Conservation (phyloP, 1,284 basidiomycete species). For the Termitomyces sp. region DNA sequence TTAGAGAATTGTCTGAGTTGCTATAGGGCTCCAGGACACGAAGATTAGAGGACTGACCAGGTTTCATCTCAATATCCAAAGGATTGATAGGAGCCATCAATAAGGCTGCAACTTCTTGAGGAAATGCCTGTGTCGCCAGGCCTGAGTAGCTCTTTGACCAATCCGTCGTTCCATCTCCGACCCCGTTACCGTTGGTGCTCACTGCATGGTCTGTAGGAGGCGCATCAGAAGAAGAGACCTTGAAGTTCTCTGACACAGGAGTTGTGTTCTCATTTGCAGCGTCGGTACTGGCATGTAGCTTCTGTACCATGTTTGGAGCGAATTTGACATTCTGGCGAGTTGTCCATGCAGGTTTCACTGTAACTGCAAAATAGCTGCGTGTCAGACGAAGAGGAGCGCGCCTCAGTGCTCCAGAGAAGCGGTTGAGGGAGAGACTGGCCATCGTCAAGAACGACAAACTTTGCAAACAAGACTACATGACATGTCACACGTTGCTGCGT, state of each 20-base stretch:
- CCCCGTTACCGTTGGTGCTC: slow-evolving; percentile 5
- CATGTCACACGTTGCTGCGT: slow-evolving; percentile 6
- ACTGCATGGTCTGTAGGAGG: background rate
- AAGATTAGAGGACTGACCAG: slow-evolving; percentile 48
- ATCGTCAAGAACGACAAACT: background rate
- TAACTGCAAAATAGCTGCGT: slow-evolving; percentile 2
- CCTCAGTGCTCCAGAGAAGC: slow-evolving; percentile 6
- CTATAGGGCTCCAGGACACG: background rate
- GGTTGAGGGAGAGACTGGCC: slow-evolving; percentile 13
- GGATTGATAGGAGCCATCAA: slow-evolving; percentile 75
- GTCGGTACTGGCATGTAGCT: slow-evolving; percentile 8
- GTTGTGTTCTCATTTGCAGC: background rate
- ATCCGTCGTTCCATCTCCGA: slow-evolving; percentile 41
- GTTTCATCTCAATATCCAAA: slow-evolving; percentile 89
- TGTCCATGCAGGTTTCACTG: slow-evolving; percentile 10
- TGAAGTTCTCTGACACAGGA: slow-evolving; percentile 1
- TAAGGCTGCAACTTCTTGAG: slow-evolving; percentile 69
- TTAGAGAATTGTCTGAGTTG: slow-evolving; percentile 24
- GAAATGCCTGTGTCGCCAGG: slow-evolving; percentile 75
- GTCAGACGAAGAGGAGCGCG: background rate
- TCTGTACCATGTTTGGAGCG: background rate
- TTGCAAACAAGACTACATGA: background rate
- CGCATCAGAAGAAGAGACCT: slow-evolving; percentile 4
- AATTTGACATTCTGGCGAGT: slow-evolving; percentile 8
- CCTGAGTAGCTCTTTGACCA: slow-evolving; percentile 91